Evolutionary conservation across 2,329 filamentous ascomycete species (phyloP).

Genomic region (Monosporascus sp.): DNA sequence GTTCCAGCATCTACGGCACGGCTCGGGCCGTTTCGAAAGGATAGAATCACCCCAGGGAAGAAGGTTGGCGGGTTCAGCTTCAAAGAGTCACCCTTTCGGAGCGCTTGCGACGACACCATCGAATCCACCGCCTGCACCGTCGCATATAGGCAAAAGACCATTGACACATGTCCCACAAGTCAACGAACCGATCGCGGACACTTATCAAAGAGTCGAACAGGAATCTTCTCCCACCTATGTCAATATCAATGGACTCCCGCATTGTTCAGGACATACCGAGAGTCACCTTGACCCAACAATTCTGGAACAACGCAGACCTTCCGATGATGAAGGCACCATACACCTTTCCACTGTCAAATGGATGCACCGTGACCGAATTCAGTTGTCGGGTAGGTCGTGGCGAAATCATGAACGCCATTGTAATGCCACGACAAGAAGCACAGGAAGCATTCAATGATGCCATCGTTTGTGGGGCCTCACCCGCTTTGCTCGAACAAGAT

Average conservation of each 20-base stretch:
- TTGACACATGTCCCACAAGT: no score
- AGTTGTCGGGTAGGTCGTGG: slow-evolving; percentile 17
- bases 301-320: slow-evolving; percentile 19
- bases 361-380: slow-evolving; percentile 22
- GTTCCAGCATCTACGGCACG: background rate
- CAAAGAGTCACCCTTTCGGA: no score
- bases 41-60: background rate
- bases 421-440: slow-evolving; percentile 19
- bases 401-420: slow-evolving; percentile 15
- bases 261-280: slow-evolving; percentile 20
- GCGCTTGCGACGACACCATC: no score
- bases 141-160: no score
- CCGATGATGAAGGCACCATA: slow-evolving; percentile 20
- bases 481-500: slow-evolving; percentile 20
- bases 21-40: background rate
- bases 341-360: slow-evolving; percentile 20
- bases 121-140: no score
- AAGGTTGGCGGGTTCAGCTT: background rate
- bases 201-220: no score
- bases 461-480: background rate
- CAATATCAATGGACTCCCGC: slow-evolving; percentile 17
- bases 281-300: slow-evolving; percentile 19
- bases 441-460: slow-evolving; percentile 8
- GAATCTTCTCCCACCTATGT: slow-evolving; percentile 18
- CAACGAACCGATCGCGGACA: no score